These are phyloP conservation scores for Linum usitatissimum DNA, from an alignment of 345 rosid genomes.

Conservation along the genomic window DNA sequence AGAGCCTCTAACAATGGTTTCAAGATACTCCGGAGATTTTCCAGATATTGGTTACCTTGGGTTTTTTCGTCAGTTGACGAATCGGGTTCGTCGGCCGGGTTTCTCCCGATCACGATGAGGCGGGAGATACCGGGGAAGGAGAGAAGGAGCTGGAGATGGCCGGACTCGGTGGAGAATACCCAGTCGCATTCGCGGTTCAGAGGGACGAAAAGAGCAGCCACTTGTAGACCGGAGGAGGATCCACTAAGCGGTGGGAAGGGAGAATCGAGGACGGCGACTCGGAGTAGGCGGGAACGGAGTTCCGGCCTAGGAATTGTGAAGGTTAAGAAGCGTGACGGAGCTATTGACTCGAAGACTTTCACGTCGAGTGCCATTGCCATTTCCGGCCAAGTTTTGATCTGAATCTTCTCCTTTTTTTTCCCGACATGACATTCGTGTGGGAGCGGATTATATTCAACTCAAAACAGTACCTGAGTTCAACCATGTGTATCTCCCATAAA, in stretches of 20 bases:
- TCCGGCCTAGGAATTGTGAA: conserved; percentile 47
- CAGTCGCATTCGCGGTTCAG: conserved; percentile 60
- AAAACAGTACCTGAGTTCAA: no score
- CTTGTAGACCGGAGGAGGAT: conserved; percentile 17
- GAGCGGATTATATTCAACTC: no score
- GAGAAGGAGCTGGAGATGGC: conserved; percentile 76
- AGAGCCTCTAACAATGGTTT: conserved; percentile 41
- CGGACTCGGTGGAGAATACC: conserved; percentile 78
- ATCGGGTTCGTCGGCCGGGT: conserved; percentile 17
- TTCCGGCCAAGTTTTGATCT: neutral
- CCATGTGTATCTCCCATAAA: no score
- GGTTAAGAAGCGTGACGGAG: conserved; percentile 56
- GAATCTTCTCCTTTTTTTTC: neutral
- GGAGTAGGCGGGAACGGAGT: conserved; percentile 30
- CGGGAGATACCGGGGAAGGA: conserved; percentile 45
- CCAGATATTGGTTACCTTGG: conserved; percentile 11
- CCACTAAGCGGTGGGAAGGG: conserved; percentile 22
- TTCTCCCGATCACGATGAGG: conserved; percentile 45
- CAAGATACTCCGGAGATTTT: conserved; percentile 22
- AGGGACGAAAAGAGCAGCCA: conserved; percentile 70
- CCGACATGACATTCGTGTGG: no score
- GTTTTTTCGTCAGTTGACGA: conserved; percentile 9
- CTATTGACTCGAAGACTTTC: conserved; percentile 37
- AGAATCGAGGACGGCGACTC: conserved; percentile 72
- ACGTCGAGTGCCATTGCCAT: conserved; percentile 42